phyloP scores from a whole-genome alignment of 345 rosid genomes.

The Rhizophora apiculata region DNA sequence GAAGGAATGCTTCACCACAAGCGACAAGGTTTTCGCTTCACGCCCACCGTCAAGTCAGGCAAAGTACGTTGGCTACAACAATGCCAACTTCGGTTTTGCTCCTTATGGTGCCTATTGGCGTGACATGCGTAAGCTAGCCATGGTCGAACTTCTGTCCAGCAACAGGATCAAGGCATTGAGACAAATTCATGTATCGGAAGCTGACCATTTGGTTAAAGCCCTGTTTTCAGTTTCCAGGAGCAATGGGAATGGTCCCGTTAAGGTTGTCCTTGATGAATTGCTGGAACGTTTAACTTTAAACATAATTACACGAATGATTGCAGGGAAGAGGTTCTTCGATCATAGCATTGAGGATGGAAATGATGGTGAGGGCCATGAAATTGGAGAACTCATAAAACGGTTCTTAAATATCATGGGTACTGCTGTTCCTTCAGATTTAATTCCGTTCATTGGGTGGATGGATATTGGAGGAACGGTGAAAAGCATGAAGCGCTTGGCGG shows the following conservation, averaged over 20 bases:
- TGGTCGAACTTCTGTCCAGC: constrained; percentile 13
- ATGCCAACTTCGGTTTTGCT: constrained; percentile 12
- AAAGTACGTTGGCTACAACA: constrained; percentile 11
- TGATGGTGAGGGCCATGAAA: neutral
- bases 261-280: neutral
- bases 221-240: neutral
- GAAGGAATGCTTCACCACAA: constrained; percentile 21
- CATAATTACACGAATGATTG: constrained; percentile 10
- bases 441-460: constrained; percentile 13
- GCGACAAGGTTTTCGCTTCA: constrained; percentile 11
- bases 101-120: constrained; percentile 22
- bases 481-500: neutral
- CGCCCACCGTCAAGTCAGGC: constrained; percentile 15
- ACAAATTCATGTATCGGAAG: constrained; percentile 2
- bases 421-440: constrained; percentile 14
- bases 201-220: neutral
- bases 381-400: constrained; percentile 6
- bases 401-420: constrained; percentile 1
- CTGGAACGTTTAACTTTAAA: neutral
- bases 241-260: neutral
- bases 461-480: neutral
- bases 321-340: constrained; percentile 12
- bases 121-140: constrained; percentile 7
- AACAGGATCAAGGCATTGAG: constrained; percentile 10
- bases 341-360: neutral